Evolutionary conservation across 2,329 filamentous ascomycete genomes (phyloP), one percentile per base, ranked within the genome.

Genomic region (Tolypocladium paradoxum): DNA sequence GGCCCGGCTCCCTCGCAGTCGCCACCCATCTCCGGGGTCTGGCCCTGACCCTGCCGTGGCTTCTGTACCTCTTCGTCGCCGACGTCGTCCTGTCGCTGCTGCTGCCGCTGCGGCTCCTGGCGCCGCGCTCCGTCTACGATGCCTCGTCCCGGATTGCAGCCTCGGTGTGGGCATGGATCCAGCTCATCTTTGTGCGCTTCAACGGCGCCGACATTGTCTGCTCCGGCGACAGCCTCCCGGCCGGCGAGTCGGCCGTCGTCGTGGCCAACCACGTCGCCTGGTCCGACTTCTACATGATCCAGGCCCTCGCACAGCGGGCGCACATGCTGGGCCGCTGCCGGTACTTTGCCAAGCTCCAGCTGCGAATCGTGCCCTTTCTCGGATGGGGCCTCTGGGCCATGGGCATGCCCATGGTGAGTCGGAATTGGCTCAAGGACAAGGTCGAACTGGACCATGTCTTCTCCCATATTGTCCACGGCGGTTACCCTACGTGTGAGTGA

Each of bases 381-480:
- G 81, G 81, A 20, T 84, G 81, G 81, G 82, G 79, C 2, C 69
- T 84, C 35, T 83, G 79, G 80, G 80, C 76, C 4, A 81, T 84
- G 73, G 79, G 80, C 2, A 83, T 84, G 78, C 81, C 81, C 7
- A 72, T 84, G 66, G 79, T 84, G 24, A 81, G 73, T 60, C 70
- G 81, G 51, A 76, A 78, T 52, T 84, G 82, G 81, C 72, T 75
- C 59, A 71, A 70, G 54, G 81, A 85, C 63, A 71, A 73, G 61
- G 65, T 63, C 18, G 80, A 84, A 65, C 71, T 85, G 58, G 73
- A 79, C 49, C 70, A 74, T 29, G 76, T 83, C 12, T 84, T 85
- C 61, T 61, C 69, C 7, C 77, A 78, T 20, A 76, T 83, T 48
- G 71, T 76, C 14, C 62, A 70, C 48, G 70, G 70, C 54, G 70